Evolutionary conservation across 148 eudicot species (phyloP).

Genomic region (Heliosperma pusillum): DNA sequence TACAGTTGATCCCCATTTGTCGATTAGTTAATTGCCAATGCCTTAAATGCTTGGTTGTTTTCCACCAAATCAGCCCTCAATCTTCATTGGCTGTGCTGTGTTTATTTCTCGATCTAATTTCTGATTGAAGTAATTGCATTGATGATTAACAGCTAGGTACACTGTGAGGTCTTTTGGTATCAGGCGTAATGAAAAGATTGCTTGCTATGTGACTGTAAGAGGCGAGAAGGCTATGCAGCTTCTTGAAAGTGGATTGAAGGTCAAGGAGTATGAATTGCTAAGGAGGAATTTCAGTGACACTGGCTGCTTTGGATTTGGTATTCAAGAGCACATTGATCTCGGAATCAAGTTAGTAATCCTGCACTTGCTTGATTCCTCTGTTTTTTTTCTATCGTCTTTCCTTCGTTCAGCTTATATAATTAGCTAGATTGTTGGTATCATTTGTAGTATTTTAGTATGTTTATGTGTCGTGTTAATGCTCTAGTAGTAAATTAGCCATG

Average conservation of each 20-base stretch:
- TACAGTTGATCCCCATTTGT: neutral
- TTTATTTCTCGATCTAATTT: neutral
- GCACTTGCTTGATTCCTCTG: neutral
- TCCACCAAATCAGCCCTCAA: neutral
- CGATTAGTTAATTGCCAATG: no score
- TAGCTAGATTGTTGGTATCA: no score
- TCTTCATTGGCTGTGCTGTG: neutral
- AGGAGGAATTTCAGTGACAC: conserved; percentile 85
- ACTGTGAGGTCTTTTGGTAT: conserved; percentile 84
- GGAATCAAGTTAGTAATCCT: conserved; percentile 58
- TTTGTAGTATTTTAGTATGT: no score
- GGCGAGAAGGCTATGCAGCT: conserved; percentile 92
- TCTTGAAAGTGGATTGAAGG: conserved; percentile 79
- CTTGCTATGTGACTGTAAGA: conserved; percentile 81
- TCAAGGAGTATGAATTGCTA: conserved; percentile 77
- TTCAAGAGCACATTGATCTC: conserved; percentile 84
- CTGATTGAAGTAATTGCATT: neutral
- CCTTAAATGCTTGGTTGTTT: neutral
- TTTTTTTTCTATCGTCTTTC: neutral
- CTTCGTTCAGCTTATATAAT: no score
- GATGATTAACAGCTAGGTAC: conserved; percentile 49
- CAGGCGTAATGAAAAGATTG: conserved; percentile 89
- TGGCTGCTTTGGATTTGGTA: conserved; percentile 81
- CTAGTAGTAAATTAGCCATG: no score
- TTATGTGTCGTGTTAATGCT: no score